Conservation (phyloP, 2,329 filamentous ascomycete species). For the Plectosphaerella cucumerina region DNA sequence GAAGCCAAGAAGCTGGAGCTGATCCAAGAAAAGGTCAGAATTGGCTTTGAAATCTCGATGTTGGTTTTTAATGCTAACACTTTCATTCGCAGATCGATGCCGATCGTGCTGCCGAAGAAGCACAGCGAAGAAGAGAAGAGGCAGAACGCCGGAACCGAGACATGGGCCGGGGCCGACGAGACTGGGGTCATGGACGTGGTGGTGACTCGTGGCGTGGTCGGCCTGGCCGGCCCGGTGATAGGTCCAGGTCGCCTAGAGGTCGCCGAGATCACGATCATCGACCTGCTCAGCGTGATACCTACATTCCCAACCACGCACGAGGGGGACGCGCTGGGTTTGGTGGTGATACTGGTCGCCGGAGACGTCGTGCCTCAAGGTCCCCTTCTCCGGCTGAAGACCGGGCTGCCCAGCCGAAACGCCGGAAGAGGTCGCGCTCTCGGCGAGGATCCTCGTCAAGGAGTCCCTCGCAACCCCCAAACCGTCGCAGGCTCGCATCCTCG, state of each 20-base stretch:
- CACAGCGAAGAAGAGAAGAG: slow-evolving; percentile 66
- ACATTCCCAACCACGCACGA: slow-evolving; percentile 46
- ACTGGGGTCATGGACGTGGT: slow-evolving; percentile 45
- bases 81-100: slow-evolving; percentile 63
- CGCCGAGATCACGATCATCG: slow-evolving; percentile 37
- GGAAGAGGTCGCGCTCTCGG: slow-evolving; percentile 21
- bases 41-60: no score
- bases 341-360: slow-evolving; percentile 37
- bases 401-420: slow-evolving; percentile 16
- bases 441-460: slow-evolving; percentile 15
- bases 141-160: slow-evolving; percentile 69
- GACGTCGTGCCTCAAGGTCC: slow-evolving; percentile 20
- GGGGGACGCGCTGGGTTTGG: slow-evolving; percentile 29
- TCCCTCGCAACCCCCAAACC: slow-evolving; percentile 42
- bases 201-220: slow-evolving; percentile 51
- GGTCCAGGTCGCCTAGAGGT: slow-evolving; percentile 43
- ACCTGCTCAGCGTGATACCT: slow-evolving; percentile 41
- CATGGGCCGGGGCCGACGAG: slow-evolving; percentile 55
- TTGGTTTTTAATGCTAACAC: neutral
- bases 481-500: slow-evolving; percentile 45
- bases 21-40: slow-evolving; percentile 82
- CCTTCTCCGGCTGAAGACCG: slow-evolving; percentile 31
- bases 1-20: slow-evolving; percentile 96
- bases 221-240: slow-evolving; percentile 40
- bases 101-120: slow-evolving; percentile 74